phyloP scores from a whole-genome alignment of 2,329 filamentous ascomycete genomes.

The Colletotrichum scovillei region DNA sequence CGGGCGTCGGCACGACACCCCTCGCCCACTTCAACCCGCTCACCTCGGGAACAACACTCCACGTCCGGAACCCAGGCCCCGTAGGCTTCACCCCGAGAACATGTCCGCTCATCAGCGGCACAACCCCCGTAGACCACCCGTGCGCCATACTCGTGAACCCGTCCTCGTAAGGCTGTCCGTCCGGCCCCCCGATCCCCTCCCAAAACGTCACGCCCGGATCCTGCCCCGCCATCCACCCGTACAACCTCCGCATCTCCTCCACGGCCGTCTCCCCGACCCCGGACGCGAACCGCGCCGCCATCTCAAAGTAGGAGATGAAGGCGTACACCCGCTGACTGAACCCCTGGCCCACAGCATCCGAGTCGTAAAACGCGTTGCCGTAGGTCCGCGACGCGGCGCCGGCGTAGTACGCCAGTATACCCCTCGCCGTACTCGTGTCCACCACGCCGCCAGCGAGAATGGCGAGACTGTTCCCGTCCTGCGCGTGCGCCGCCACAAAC shows the following conservation, averaged over 20 bases:
- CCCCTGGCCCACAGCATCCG: constrained; percentile 47
- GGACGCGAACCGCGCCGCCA: constrained; percentile 57
- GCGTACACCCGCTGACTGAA: constrained; percentile 61
- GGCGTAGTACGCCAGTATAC: constrained; percentile 53
- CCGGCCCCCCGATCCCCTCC: constrained; percentile 61
- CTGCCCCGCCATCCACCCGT: constrained; percentile 60
- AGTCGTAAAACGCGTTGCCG: constrained; percentile 65
- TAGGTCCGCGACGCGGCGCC: constrained; percentile 50
- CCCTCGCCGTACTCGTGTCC: constrained; percentile 44
- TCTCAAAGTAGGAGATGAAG: constrained; percentile 65
- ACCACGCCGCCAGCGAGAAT: constrained; percentile 52
- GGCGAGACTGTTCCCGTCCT: constrained; percentile 62
- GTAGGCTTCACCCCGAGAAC: constrained; percentile 59
- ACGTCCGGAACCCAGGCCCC: constrained; percentile 55
- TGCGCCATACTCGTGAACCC: constrained; percentile 61
- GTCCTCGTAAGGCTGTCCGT: constrained; percentile 56
- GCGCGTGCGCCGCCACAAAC: constrained; percentile 53
- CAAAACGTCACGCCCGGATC: constrained; percentile 61
- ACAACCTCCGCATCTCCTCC: constrained; percentile 58
- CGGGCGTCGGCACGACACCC: constrained; percentile 55
- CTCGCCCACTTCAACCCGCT: constrained; percentile 54
- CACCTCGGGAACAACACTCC: constrained; percentile 51
- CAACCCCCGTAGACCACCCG: constrained; percentile 63
- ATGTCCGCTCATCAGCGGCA: constrained; percentile 57
- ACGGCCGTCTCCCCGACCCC: constrained; percentile 48